Conservation (phyloP, 1,139 yeast species). For the Sugiyamaella xylanicola region DNA sequence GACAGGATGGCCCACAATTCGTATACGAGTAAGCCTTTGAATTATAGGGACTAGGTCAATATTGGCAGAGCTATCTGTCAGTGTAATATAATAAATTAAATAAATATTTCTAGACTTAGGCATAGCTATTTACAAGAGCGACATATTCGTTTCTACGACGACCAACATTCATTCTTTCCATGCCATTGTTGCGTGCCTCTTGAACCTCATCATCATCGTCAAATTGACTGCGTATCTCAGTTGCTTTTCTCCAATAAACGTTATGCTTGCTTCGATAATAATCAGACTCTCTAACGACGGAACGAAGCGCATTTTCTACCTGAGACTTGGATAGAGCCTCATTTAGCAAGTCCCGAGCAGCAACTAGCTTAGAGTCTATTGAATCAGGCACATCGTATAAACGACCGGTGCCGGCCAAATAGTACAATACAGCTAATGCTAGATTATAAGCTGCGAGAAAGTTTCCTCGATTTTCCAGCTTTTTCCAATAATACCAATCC, state of each 20-base stretch:
- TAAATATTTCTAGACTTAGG: neutral
- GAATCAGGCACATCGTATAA: conserved; percentile 27
- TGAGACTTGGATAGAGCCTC: conserved; percentile 17
- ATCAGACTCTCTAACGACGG: conserved; percentile 18
- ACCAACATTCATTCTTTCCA: conserved; percentile 12
- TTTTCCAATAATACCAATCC: conserved; percentile 31
- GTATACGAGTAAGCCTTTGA: too few relatives aligned
- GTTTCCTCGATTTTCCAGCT: conserved; percentile 24
- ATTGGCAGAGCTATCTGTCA: too few relatives aligned
- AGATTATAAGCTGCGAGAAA: conserved; percentile 25
- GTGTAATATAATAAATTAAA: neutral
- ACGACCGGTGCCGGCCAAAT: conserved; percentile 31
- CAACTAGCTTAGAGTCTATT: conserved; percentile 14
- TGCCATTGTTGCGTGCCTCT: conserved; percentile 18
- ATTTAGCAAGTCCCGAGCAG: conserved; percentile 12
- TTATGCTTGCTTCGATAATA: conserved; percentile 13
- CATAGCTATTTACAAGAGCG: conserved; percentile 16
- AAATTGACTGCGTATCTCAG: conserved; percentile 7
- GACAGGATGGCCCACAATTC: neutral
- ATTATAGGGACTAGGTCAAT: too few relatives aligned
- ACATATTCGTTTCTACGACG: conserved; percentile 10
- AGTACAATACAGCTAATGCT: conserved; percentile 26
- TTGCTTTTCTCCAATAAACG: conserved; percentile 14
- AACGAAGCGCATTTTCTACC: conserved; percentile 9
- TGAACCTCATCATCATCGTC: conserved; percentile 15